These are phyloP conservation scores for Barnettozyma siamensis DNA, from an alignment of 805 yeast species.

Conservation along the genomic window DNA sequence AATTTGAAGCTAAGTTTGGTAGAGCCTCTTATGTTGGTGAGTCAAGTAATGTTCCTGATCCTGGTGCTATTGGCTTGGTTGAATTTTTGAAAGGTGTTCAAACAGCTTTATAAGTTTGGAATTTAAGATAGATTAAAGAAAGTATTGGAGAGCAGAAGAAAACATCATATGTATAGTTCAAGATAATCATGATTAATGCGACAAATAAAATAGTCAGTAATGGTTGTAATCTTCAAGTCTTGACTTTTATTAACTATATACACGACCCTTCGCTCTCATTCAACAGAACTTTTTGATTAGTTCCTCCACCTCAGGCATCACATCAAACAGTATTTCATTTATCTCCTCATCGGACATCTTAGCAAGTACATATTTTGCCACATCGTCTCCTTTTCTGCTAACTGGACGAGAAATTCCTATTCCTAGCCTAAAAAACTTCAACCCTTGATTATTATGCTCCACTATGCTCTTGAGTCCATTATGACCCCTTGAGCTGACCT, in stretches of 20 bases:
- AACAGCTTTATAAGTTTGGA: conserved; percentile 10
- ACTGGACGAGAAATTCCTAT: conserved; percentile 75
- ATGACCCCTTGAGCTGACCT: conserved; percentile 71
- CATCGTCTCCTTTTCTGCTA: conserved; percentile 32
- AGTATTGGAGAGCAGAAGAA: too few relatives aligned
- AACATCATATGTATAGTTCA: too few relatives aligned
- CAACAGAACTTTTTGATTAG: conserved; percentile 27
- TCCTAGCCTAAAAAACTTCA: conserved; percentile 53
- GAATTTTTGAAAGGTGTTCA: conserved; percentile 39
- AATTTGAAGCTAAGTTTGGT: conserved; percentile 81
- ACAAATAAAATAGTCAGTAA: too few relatives aligned
- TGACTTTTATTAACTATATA: too few relatives aligned
- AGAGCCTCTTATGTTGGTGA: conserved; percentile 91
- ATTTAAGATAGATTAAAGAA: too few relatives aligned
- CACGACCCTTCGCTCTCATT: not conserved
- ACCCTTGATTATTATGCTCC: conserved; percentile 6
- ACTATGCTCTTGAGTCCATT: conserved; percentile 70
- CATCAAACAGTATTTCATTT: conserved; percentile 32
- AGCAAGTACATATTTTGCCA: conserved; percentile 60
- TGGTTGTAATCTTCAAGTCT: too few relatives aligned
- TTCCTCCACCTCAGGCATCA: conserved; percentile 35
- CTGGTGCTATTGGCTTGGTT: conserved; percentile 88
- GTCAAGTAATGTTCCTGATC: conserved; percentile 69
- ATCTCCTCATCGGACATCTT: conserved; percentile 42
- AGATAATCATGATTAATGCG: too few relatives aligned